These are phyloP conservation scores for Parathielavia appendiculata DNA, from an alignment of 495 filamentous ascomycete genomes.

Conservation along the genomic window DNA sequence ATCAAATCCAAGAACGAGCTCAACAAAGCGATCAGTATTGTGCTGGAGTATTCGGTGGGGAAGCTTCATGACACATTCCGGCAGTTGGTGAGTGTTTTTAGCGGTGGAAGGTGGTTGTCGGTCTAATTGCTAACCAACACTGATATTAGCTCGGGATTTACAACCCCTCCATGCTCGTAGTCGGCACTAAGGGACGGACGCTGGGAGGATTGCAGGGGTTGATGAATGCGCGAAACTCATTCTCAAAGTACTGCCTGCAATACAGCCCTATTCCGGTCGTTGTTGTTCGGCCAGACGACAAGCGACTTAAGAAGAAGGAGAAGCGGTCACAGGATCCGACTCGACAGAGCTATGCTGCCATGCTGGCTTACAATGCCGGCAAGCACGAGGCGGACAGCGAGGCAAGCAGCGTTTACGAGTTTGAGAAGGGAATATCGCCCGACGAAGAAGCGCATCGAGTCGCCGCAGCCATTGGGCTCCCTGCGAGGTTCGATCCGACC, in stretches of 20 bases:
- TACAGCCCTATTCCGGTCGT: slow-evolving; percentile 96
- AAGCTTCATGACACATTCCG: slow-evolving; percentile 92
- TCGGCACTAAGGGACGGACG: slow-evolving; percentile 83
- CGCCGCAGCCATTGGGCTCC: slow-evolving; percentile 63
- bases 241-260: slow-evolving; percentile 95
- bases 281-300: slow-evolving; percentile 84
- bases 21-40: slow-evolving; percentile 79
- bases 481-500: slow-evolving; percentile 51
- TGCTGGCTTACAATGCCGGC: slow-evolving; percentile 62
- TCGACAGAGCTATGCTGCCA: slow-evolving; percentile 73
- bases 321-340: slow-evolving; percentile 77
- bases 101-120: not conserved
- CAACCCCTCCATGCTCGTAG: slow-evolving; percentile 90
- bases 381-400: slow-evolving; percentile 52
- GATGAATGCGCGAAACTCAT: slow-evolving; percentile 73
- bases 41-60: slow-evolving; percentile 85
- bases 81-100: slow-evolving; percentile 59
- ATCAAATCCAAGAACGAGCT: slow-evolving; percentile 82
- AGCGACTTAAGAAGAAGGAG: slow-evolving; percentile 85
- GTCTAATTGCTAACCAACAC: not conserved
- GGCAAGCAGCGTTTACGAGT: slow-evolving; percentile 43
- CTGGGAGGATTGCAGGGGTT: slow-evolving; percentile 85
- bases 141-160: slow-evolving; percentile 76
- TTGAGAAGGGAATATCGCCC: slow-evolving; percentile 41
- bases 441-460: slow-evolving; percentile 68